These are phyloP conservation scores for Penicillium sp. DNA, from an alignment of 2,329 filamentous ascomycete species.

Conservation along the genomic window DNA sequence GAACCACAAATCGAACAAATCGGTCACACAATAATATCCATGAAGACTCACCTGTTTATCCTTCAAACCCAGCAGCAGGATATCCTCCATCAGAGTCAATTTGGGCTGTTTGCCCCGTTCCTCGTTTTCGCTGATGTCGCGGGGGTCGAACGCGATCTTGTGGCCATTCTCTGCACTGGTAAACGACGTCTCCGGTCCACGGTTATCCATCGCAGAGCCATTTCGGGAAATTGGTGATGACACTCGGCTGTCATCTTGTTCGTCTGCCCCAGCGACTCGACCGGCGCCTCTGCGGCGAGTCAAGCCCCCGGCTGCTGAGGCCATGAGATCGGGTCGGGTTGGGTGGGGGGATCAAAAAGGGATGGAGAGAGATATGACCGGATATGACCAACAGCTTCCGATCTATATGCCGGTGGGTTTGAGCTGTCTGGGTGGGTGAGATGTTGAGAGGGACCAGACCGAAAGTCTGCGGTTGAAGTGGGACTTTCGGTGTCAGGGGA, in stretches of 20 bases:
- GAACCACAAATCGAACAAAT: slow-evolving; percentile 3
- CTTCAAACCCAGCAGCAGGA: slow-evolving; percentile 90
- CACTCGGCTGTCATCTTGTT: slow-evolving; percentile 63
- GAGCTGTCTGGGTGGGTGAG: slow-evolving; percentile 23
- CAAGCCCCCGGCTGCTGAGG: slow-evolving; percentile 64
- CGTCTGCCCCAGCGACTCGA: slow-evolving; percentile 56
- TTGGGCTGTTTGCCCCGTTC: slow-evolving; percentile 98
- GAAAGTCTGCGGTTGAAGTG: slow-evolving; percentile 24
- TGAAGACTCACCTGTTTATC: slow-evolving; percentile 83
- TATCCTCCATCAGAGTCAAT: slow-evolving; percentile 97
- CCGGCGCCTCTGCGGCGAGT: slow-evolving; percentile 67
- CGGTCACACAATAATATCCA: slow-evolving; percentile 1
- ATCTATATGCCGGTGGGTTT: slow-evolving; percentile 22
- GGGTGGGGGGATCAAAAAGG: slow-evolving; percentile 13
- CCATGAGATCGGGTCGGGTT: slow-evolving; percentile 47
- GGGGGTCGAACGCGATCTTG: slow-evolving; percentile 96
- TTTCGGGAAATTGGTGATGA: slow-evolving; percentile 62
- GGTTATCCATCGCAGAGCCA: slow-evolving; percentile 55
- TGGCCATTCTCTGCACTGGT: slow-evolving; percentile 86
- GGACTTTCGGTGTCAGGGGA: slow-evolving; percentile 28
- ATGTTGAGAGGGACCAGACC: slow-evolving; percentile 21
- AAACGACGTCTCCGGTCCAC: slow-evolving; percentile 74
- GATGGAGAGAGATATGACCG: slow-evolving; percentile 5
- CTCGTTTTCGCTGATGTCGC: slow-evolving; percentile 94
- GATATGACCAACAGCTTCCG: slow-evolving; percentile 7